Evolutionary conservation across 257 asterid species (phyloP), one percentile per base, ranked within the genome.

Genomic region (Capsicum rhomboideum): DNA sequence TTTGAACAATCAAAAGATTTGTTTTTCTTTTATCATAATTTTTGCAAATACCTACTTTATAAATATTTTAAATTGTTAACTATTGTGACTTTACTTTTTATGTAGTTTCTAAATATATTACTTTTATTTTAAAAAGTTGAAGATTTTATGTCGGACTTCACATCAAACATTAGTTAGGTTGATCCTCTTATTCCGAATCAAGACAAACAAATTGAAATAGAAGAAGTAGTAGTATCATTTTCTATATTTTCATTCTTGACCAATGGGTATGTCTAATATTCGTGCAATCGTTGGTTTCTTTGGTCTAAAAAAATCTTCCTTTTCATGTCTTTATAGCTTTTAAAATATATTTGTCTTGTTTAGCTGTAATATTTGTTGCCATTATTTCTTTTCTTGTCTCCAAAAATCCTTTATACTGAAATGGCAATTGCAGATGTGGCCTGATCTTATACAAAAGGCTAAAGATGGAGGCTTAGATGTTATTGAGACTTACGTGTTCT

Each of bases 381-480:
- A 31, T 67, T 66, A 31, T 8, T 31, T 6, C 4, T 16, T 29
- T 66, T 17, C 46, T 31, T 66, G 75, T 31, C 23, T 66, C 46
- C 6, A 66, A 14, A 64, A 67, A 31, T 31, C 75, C 1, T 31
- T 67, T 8, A 7, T 8, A 67, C 49, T 31, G 23, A 26, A 61
- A 67, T 31, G 23, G 54, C 40, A 21, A 14, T 54, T 82, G 64
- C 16, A 95, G 98, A 95, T 93, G 97, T 93, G 97, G 98, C 97
- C 97, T 87, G 97, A 90, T 86, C 94, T 95, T 82, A 90, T 95
- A 28, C 92, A 85, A 37, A 95, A 93, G 91, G 97, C 97, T 69
- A 93, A 93, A 90, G 94, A 92, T 88, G 98, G 98, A 87, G 98
- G 98, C 26, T 88, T 95, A 83, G 97, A 95, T 91, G 94, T 93